phyloP scores from a whole-genome alignment of 176 grass and related monocot species.

The Raddia distichophylla region DNA sequence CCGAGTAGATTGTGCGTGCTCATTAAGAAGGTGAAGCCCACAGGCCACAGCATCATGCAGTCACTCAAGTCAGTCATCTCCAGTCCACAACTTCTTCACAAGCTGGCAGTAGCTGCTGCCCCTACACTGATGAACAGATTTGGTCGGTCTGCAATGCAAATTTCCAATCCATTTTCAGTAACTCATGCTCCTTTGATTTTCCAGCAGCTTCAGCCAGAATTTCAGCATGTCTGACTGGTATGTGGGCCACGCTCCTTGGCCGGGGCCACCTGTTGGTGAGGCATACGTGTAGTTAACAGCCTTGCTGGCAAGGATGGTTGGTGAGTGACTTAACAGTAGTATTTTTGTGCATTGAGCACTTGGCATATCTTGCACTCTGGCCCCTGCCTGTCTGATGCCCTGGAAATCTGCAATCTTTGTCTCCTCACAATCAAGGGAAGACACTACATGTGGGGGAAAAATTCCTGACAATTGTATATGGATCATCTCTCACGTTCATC shows the following conservation, averaged over 20 bases:
- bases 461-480: background rate
- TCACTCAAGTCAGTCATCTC: background rate
- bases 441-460: background rate
- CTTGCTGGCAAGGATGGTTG: conserved; percentile 22
- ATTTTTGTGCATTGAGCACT: background rate
- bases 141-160: background rate
- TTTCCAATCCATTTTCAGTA: background rate
- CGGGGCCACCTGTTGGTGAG: background rate
- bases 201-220: background rate
- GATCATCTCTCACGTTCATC: conserved; percentile 13
- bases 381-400: conserved; percentile 3
- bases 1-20: background rate
- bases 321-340: conserved; percentile 3
- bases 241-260: background rate
- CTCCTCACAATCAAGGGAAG: background rate
- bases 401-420: conserved; percentile 23
- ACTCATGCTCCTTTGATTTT: background rate
- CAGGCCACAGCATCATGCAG: background rate
- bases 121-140: background rate
- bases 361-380: background rate
- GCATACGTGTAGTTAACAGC: background rate
- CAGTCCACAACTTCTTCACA: background rate
- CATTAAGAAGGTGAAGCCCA: background rate
- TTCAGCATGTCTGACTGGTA: background rate
- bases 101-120: background rate